phyloP scores from a whole-genome alignment of 192 early-diverging fungal species.

The Powellomyces hirtus region DNA sequence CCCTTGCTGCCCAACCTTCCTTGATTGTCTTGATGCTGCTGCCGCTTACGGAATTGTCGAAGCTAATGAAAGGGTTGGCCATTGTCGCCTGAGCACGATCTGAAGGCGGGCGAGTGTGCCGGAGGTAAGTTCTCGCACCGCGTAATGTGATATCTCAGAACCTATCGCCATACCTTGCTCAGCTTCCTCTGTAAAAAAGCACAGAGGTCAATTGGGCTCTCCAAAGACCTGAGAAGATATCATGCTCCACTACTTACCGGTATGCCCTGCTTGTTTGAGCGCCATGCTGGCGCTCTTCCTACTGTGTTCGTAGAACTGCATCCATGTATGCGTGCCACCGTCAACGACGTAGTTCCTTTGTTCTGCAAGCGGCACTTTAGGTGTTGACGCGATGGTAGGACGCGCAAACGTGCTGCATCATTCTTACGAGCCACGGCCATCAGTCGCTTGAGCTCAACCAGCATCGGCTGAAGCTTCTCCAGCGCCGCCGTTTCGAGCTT shows the following conservation, averaged over 20 bases:
- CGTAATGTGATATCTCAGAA: too few species aligned
- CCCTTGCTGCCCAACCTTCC: conserved; percentile 28
- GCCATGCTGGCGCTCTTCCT: conserved; percentile 6
- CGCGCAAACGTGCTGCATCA: not conserved
- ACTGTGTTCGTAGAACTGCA: conserved; percentile 22
- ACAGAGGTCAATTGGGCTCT: not conserved
- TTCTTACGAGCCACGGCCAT: conserved; percentile 27
- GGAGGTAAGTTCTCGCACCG: too few species aligned
- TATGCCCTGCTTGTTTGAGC: conserved; percentile 11
- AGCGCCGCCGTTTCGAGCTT: conserved; percentile 21
- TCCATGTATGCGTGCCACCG: conserved; percentile 28
- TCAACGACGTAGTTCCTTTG: conserved; percentile 16
- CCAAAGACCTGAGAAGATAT: not conserved
- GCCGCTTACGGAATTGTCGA: conserved; percentile 9
- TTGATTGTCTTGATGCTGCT: conserved; percentile 28
- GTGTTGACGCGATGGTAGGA: not conserved
- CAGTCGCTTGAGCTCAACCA: conserved; percentile 26
- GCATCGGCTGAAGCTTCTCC: conserved; percentile 22
- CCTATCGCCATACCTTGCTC: conserved; percentile 11
- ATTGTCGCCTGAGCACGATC: conserved; percentile 7
- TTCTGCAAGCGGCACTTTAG: not conserved
- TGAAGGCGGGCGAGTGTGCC: too few species aligned
- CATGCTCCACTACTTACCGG: not conserved
- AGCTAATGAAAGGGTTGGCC: conserved; percentile 39
- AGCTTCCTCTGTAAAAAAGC: conserved; percentile 8